Percentiles rank a stretch among this genome's conserved stretches.
Evolutionary conservation across 129 eudicot genomes (phyloP).

Genomic region (Sambucus nigra): DNA sequence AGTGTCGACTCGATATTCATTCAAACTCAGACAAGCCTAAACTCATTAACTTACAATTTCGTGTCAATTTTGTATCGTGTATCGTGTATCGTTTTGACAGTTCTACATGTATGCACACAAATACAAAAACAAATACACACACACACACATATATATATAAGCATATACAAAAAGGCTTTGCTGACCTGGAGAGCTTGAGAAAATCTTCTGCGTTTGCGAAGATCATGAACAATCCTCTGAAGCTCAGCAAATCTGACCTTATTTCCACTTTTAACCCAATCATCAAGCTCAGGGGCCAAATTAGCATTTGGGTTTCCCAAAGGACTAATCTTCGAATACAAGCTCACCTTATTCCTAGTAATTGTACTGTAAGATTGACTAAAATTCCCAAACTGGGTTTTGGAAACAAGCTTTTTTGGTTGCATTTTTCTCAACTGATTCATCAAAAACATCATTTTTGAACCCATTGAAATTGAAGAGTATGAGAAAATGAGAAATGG

Average conservation of each 20-base stretch:
- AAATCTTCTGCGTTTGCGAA: constrained; percentile 65
- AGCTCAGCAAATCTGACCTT: constrained; percentile 51
- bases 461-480: too few species aligned
- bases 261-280: constrained; percentile 49
- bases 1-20: too few species aligned
- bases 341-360: constrained; percentile 24
- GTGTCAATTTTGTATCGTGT: too few species aligned
- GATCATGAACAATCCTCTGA: constrained; percentile 56
- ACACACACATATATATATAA: not conserved
- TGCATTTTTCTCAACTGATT: constrained; percentile 23
- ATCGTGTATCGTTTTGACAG: too few species aligned
- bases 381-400: constrained; percentile 22
- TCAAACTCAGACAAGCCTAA: not conserved
- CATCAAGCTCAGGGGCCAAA: constrained; percentile 55
- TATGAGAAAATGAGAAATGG: too few species aligned
- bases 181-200: constrained; percentile 75
- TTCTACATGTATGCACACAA: not conserved
- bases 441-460: not conserved
- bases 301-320: constrained; percentile 57
- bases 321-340: constrained; percentile 69
- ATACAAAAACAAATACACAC: not conserved
- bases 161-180: not conserved
- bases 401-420: not conserved
- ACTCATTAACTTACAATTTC: not conserved
- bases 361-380: constrained; percentile 24